Evolutionary conservation across 2,329 filamentous ascomycete genomes (phyloP).

Genomic region (Pezicula carpinea): DNA sequence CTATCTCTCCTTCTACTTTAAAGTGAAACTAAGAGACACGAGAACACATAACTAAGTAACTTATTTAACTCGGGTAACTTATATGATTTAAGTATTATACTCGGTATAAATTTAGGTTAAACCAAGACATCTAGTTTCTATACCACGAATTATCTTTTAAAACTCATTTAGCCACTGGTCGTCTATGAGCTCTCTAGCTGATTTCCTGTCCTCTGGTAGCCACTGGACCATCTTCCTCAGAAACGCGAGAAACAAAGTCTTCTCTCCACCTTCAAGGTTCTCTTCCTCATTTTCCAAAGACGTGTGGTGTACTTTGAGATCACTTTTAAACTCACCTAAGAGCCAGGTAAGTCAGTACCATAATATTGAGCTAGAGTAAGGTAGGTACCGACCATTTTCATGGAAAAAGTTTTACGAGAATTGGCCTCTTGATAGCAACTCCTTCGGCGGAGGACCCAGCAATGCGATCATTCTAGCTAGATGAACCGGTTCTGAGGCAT

Average conservation of each 20-base stretch:
- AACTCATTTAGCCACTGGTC: constrained; percentile 24
- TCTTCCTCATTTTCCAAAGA: constrained; percentile 11
- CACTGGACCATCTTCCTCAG: constrained; percentile 28
- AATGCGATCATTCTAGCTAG: constrained; percentile 38
- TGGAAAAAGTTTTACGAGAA: constrained; percentile 5
- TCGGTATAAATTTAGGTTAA: no score
- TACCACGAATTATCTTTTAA: no score
- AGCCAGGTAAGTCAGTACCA: neutral
- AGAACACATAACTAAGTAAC: no score
- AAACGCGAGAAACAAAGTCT: constrained; percentile 27
- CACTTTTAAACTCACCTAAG: constrained; percentile 6
- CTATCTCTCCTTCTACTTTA: no score
- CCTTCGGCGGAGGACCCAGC: constrained; percentile 33
- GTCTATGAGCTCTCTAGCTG: constrained; percentile 27
- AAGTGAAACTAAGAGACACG: no score
- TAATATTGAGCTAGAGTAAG: neutral
- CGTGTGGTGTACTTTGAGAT: constrained; percentile 5
- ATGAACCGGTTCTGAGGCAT: constrained; percentile 30
- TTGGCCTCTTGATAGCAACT: constrained; percentile 15
- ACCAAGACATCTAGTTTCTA: no score
- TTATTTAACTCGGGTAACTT: no score
- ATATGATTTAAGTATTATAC: no score
- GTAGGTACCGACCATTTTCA: constrained; percentile 5
- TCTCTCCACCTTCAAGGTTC: constrained; percentile 26
- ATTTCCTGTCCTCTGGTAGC: constrained; percentile 28